Evolutionary conservation across 345 rosid species (phyloP).

Genomic region (Sisymbrium irio): DNA sequence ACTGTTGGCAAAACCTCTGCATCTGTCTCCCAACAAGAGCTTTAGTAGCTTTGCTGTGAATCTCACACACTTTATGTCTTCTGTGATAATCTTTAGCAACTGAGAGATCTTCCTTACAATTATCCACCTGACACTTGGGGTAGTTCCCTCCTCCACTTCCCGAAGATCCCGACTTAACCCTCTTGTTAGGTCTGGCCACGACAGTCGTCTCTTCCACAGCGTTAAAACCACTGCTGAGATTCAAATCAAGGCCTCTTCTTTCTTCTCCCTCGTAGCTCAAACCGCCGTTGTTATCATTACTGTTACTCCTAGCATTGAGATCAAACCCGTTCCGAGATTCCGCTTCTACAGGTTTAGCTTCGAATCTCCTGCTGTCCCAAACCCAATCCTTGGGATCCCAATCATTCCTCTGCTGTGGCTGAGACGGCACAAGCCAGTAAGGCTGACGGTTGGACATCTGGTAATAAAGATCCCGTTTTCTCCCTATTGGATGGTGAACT

Average conservation of each 20-base stretch:
- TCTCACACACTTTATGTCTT: slow-evolving; percentile 85
- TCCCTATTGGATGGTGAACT: slow-evolving; percentile 48
- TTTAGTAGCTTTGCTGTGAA: slow-evolving; percentile 75
- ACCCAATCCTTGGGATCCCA: slow-evolving; percentile 76
- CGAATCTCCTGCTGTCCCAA: slow-evolving; percentile 69
- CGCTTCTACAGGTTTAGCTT: slow-evolving; percentile 47
- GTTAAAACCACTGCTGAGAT: slow-evolving; percentile 56
- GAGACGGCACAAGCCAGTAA: slow-evolving; percentile 21
- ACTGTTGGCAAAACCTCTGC: slow-evolving; percentile 99
- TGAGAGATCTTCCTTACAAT: slow-evolving; percentile 73
- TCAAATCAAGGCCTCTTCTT: slow-evolving; percentile 52
- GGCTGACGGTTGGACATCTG: slow-evolving; percentile 34
- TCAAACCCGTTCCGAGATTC: slow-evolving; percentile 34
- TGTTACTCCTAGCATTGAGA: not conserved
- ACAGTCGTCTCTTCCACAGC: slow-evolving; percentile 44
- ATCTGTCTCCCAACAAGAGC: slow-evolving; percentile 81
- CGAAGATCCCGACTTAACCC: slow-evolving; percentile 71
- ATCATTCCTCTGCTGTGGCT: slow-evolving; percentile 32
- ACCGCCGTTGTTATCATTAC: not conserved
- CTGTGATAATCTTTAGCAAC: slow-evolving; percentile 85
- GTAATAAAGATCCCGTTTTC: slow-evolving; percentile 57
- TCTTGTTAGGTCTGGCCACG: slow-evolving; percentile 54
- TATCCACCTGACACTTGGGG: slow-evolving; percentile 86
- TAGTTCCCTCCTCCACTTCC: slow-evolving; percentile 49
- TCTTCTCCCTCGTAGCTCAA: slow-evolving; percentile 41